phyloP scores from a whole-genome alignment of 2,329 filamentous ascomycete species.

The Ophiostoma tasmaniense region DNA sequence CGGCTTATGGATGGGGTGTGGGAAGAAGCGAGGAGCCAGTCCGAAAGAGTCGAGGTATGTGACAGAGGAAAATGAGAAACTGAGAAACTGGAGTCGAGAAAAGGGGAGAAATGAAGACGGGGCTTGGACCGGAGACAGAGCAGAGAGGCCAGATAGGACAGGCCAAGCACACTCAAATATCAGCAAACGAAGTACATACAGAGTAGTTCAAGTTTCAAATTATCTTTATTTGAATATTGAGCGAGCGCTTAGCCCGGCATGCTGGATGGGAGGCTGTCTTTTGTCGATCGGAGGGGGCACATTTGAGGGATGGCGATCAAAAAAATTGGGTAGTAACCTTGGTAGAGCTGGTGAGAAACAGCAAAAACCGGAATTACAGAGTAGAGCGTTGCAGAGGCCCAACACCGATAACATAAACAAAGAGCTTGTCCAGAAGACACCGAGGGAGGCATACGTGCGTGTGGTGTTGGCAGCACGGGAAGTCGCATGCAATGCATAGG shows the following conservation, averaged over 20 bases:
- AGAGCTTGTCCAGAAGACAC: not conserved
- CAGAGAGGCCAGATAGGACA: too few relatives aligned
- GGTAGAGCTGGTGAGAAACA: not conserved
- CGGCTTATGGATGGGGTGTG: not conserved
- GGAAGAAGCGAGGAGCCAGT: not conserved
- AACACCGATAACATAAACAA: not conserved
- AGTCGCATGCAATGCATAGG: not conserved
- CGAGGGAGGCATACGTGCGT: not conserved
- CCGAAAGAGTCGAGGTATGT: not conserved
- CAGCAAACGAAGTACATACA: too few relatives aligned
- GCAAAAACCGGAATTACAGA: not conserved
- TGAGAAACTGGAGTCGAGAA: not conserved
- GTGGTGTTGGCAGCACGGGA: not conserved
- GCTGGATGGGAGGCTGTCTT: not conserved
- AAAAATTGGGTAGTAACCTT: not conserved
- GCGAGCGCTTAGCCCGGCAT: not conserved
- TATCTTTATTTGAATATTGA: not conserved
- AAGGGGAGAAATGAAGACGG: not conserved
- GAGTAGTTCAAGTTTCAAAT: too few relatives aligned
- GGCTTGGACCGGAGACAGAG: too few relatives aligned
- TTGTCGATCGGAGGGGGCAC: not conserved
- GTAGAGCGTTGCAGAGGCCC: not conserved
- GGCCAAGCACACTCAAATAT: too few relatives aligned
- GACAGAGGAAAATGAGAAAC: not conserved
- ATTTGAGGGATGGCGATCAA: not conserved